Evolutionary conservation across 306 rosid species (phyloP).

Genomic region (Glycyrrhiza uralensis): DNA sequence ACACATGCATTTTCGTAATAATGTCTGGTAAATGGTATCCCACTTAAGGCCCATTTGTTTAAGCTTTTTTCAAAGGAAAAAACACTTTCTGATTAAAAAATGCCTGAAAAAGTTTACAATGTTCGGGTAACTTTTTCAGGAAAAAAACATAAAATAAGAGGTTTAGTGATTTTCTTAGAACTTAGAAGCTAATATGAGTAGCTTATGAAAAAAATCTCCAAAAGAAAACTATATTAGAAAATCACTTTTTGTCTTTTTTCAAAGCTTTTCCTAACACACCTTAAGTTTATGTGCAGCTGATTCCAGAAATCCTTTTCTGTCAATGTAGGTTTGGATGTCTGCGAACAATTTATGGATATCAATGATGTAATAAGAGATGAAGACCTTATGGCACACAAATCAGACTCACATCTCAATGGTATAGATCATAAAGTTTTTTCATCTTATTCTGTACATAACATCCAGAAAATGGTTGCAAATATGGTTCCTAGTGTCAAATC

Average conservation of each 20-base stretch:
- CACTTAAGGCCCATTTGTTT: background rate
- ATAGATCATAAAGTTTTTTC: conserved; percentile 64
- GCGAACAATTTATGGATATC: conserved; percentile 96
- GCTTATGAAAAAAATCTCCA: background rate
- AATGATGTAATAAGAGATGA: conserved; percentile 96
- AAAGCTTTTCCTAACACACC: background rate
- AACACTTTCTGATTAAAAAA: background rate
- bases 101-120: background rate
- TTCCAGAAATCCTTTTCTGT: conserved; percentile 24
- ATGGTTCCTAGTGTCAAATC: conserved; percentile 89
- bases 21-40: background rate
- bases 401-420: conserved; percentile 58
- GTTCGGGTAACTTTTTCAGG: background rate
- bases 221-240: background rate
- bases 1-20: background rate
- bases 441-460: conserved; percentile 64
- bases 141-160: background rate
- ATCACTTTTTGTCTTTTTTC: background rate
- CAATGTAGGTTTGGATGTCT: conserved; percentile 79
- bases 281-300: conserved; percentile 13
- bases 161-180: background rate
- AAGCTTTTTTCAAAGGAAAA: background rate
- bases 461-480: conserved; percentile 81
- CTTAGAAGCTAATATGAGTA: background rate
- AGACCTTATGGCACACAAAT: conserved; percentile 72